These are phyloP conservation scores for Wickerhamiella galacta DNA, from an alignment of 805 yeast species.

Conservation along the genomic window DNA sequence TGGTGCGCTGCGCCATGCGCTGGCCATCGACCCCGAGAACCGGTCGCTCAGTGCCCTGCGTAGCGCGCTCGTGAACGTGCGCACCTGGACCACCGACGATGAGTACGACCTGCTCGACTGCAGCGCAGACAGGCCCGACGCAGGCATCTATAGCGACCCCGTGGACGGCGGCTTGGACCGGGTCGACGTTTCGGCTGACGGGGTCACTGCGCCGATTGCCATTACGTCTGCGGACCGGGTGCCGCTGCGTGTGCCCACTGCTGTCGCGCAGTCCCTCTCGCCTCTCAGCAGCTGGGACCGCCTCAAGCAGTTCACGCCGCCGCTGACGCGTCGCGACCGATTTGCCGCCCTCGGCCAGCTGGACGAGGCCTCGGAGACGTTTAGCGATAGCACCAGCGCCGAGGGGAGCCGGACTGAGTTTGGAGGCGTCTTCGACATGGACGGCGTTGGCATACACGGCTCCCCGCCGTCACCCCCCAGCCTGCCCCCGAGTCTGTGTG, in stretches of 20 bases:
- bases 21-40: slow-evolving; percentile 76
- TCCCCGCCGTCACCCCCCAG: neutral
- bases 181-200: neutral
- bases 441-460: neutral
- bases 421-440: slow-evolving; percentile 1
- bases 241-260: slow-evolving; percentile 16
- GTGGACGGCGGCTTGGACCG: neutral
- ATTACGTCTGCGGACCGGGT: slow-evolving; percentile 4
- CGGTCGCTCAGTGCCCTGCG: slow-evolving; percentile 50
- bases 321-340: slow-evolving; percentile 5
- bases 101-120: slow-evolving; percentile 30
- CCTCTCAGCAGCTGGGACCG: slow-evolving; percentile 14
- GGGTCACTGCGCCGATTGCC: neutral
- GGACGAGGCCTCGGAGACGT: slow-evolving; percentile 8
- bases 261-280: slow-evolving; percentile 11
- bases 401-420: neutral
- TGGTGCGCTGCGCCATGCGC: slow-evolving; percentile 57
- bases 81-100: slow-evolving; percentile 70
- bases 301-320: slow-evolving; percentile 16
- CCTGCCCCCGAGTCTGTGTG: neutral
- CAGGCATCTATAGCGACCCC: neutral
- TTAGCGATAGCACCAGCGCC: slow-evolving; percentile 2
- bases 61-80: slow-evolving; percentile 40
- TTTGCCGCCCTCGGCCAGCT: slow-evolving; percentile 6
- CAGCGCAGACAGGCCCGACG: neutral